Conservation (phyloP, 352 stramenopile genomes). For the Phytophthora pini region DNA sequence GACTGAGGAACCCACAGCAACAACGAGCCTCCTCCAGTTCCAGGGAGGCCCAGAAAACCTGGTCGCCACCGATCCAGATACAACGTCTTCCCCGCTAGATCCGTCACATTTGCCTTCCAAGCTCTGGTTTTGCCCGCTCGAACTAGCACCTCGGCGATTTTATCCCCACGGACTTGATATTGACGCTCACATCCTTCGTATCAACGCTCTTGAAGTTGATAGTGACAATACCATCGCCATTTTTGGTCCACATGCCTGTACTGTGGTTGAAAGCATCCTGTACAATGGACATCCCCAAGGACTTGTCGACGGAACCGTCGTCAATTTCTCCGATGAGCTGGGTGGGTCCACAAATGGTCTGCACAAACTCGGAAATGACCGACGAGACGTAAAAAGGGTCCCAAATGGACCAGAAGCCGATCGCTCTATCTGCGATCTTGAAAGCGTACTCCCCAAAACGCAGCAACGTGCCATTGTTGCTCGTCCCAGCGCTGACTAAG, state of each 20-base stretch:
- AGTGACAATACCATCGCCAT: constrained; percentile 36
- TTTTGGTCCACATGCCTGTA: constrained; percentile 40
- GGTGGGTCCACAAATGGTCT: constrained; percentile 53
- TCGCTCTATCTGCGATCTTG: constrained; percentile 46
- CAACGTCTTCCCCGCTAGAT: constrained; percentile 44
- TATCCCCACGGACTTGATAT: constrained; percentile 47
- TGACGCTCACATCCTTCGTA: constrained; percentile 40
- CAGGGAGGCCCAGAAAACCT: constrained; percentile 41
- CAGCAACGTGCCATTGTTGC: constrained; percentile 39
- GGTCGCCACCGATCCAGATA: constrained; percentile 53
- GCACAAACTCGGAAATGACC: constrained; percentile 52
- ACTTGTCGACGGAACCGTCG: too few relatives aligned
- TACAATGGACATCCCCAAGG: too few relatives aligned
- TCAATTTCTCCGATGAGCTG: constrained; percentile 52
- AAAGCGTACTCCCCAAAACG: constrained; percentile 44
- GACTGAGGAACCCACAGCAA: constrained; percentile 44
- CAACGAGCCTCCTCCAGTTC: too few relatives aligned
- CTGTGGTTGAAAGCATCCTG: constrained; percentile 52
- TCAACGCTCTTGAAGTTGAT: constrained; percentile 50
- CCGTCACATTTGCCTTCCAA: constrained; percentile 33
- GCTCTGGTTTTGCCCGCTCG: constrained; percentile 23
- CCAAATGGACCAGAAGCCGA: constrained; percentile 50
- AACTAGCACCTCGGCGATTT: constrained; percentile 41
- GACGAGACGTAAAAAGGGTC: constrained; percentile 51
- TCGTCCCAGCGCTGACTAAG: constrained; percentile 46